Percentiles rank a stretch among this genome's conserved stretches.
Conservation (phyloP, 2,329 filamentous ascomycete genomes). For the Stromatinia cepivora region DNA sequence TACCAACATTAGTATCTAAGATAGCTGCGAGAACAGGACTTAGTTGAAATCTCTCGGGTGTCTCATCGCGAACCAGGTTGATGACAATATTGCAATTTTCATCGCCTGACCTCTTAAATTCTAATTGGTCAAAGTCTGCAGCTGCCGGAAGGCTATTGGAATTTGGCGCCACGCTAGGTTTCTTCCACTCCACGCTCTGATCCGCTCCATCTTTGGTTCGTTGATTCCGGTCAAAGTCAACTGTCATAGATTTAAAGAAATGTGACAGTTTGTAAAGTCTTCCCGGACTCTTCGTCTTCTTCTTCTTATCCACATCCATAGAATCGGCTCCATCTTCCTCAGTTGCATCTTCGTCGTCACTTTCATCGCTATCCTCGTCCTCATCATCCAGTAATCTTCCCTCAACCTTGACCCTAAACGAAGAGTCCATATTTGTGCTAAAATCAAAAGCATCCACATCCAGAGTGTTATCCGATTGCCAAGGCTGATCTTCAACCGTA, state of each 20-base stretch:
- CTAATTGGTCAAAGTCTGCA: constrained; percentile 83
- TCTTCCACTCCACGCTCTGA: constrained; percentile 79
- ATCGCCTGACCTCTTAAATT: constrained; percentile 88
- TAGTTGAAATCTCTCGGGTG: constrained; percentile 79
- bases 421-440: constrained; percentile 71
- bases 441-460: constrained; percentile 81
- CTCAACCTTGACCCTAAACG: constrained; percentile 89
- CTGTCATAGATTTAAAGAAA: constrained; percentile 78
- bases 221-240: constrained; percentile 68
- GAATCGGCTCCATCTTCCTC: constrained; percentile 42
- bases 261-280: constrained; percentile 66
- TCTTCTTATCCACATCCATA: constrained; percentile 57
- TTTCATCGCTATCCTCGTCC: constrained; percentile 50
- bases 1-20: constrained; percentile 82
- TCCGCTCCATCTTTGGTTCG: constrained; percentile 56
- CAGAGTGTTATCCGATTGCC: constrained; percentile 70
- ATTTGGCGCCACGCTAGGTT: constrained; percentile 60
- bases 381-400: constrained; percentile 76
- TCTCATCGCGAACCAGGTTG: constrained; percentile 81
- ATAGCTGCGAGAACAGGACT: constrained; percentile 79
- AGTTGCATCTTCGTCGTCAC: constrained; percentile 51
- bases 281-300: constrained; percentile 45
- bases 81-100: constrained; percentile 91
- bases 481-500: constrained; percentile 89
- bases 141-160: constrained; percentile 55